Conservation (phyloP, 495 filamentous ascomycete species). For the Penicillium lagena region DNA sequence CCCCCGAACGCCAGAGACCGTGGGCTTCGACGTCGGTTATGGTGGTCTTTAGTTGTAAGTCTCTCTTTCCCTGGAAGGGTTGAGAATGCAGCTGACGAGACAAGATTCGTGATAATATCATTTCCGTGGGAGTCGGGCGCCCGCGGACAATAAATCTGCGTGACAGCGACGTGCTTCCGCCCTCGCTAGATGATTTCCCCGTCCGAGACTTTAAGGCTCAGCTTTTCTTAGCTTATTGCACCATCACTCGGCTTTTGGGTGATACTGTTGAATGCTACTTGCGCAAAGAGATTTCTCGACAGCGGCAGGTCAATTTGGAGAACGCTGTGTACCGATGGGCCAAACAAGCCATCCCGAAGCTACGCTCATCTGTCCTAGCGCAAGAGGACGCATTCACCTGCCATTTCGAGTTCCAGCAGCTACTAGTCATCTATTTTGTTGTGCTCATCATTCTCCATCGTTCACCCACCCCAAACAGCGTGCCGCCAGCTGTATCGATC, state of each 20-base stretch:
- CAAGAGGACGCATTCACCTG: conserved; percentile 16
- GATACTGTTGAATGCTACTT: conserved; percentile 22
- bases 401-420: conserved; percentile 16
- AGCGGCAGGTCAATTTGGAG: conserved; percentile 18
- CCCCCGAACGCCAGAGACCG: conserved; percentile 14
- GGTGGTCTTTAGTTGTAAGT: conserved; percentile 25
- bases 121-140: conserved; percentile 22
- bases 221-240: conserved; percentile 20
- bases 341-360: conserved; percentile 20
- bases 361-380: conserved; percentile 7
- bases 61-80: background rate
- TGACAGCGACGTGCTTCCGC: conserved; percentile 24
- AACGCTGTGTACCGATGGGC: conserved; percentile 25
- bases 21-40: conserved; percentile 18
- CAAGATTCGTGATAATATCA: conserved; percentile 24
- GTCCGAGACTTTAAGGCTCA: conserved; percentile 17
- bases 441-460: conserved; percentile 19
- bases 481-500: conserved; percentile 16
- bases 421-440: conserved; percentile 23
- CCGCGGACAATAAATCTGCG: conserved; percentile 22
- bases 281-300: conserved; percentile 18
- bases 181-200: conserved; percentile 21
- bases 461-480: conserved; percentile 17
- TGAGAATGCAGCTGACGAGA: too few relatives aligned
- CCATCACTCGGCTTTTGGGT: conserved; percentile 19